These are phyloP conservation scores for Beta macrorhiza DNA, from an alignment of 179 eudicot species.

Conservation along the genomic window DNA sequence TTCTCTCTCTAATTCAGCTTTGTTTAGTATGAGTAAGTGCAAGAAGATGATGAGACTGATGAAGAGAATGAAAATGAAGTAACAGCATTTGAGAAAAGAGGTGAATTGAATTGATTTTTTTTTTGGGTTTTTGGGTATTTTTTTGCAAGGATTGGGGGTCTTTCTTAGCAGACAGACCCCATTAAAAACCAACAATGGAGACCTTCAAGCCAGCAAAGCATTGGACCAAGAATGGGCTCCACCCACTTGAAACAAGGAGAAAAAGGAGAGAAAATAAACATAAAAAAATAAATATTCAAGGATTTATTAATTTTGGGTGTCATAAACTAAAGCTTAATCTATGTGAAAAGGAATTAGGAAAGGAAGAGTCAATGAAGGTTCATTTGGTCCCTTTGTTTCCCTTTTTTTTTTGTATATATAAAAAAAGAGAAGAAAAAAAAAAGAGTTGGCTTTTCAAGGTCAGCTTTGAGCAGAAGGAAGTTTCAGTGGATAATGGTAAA, in stretches of 20 bases:
- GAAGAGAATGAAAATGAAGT: constrained; percentile 20
- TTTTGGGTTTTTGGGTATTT: neutral
- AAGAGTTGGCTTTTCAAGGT: constrained; percentile 25
- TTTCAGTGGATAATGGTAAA: constrained; percentile 27
- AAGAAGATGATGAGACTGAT: constrained; percentile 30
- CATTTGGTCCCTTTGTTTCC: constrained; percentile 33
- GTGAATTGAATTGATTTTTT: constrained; percentile 32
- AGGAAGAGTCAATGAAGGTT: constrained; percentile 39
- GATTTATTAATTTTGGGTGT: neutral
- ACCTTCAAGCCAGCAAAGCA: constrained; percentile 83
- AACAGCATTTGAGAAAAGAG: constrained; percentile 11
- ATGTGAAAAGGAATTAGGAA: constrained; percentile 4
- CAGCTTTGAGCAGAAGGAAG: constrained; percentile 31
- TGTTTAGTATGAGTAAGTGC: constrained; percentile 27
- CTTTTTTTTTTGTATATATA: neutral
- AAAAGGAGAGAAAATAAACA: neutral
- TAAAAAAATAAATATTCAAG: neutral
- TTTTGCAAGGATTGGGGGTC: neutral
- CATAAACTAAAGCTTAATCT: neutral
- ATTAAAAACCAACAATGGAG: constrained; percentile 52
- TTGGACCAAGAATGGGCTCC: constrained; percentile 63
- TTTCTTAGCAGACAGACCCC: constrained; percentile 54
- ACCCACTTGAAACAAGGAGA: constrained; percentile 22
- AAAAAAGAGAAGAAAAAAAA: neutral
- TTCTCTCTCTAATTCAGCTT: constrained; percentile 2